Base-by-base conservation (phyloP, 164 flowering plant species). In the Chloranthus sessilifolius region DNA sequence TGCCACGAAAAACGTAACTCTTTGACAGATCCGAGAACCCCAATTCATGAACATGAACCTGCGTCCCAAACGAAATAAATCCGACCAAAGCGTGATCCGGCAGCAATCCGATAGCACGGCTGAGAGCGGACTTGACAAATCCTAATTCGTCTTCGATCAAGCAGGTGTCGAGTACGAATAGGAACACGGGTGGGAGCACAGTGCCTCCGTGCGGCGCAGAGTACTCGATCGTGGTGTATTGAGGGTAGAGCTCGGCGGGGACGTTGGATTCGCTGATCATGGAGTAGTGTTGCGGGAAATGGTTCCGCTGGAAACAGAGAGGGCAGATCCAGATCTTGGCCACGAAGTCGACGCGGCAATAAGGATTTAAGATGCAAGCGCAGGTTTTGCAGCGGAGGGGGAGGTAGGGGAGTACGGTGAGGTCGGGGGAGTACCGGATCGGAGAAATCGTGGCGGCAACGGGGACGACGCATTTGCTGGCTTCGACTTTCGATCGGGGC, bases 251-350 rank as follows among this genome's bases (percentile, higher is more conserved):
- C 68, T 92, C 99, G n/a, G 85, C 90, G 12, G 99, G 99, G 38
- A 86, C 58, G 49, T 82, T 78, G 45, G 80, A 59, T 25, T 82
- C 88, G 47, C 83, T 77, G 61, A 92, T 79, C 43, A 53, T 52
- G 34, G 74, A 24, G 55, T 88, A 92, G 36, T 81, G 85, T 0
- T 60, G 94, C 0, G 96, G 98, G 56, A 92, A 92, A 7, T 82
- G 95, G 41, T 80, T 85, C 48, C 98, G 78, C 56, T 80, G 83
- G 53, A 64, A 81, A 61, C 96, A 88, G 43, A 92, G 78, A 0
- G 94, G 96, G 63, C 96, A 92, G 87, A 80, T 85, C 98, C 98
- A 92, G 62, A 85, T 80, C 67, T 77, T 85, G 50, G 87, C 85
- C 8, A 67, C 16, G 75, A 77, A 84, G 55, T 92, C 98, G 35